Percentiles rank a stretch among this genome's conserved stretches.
These are phyloP conservation scores for Penicillium fuscoglaucum DNA, from an alignment of 2,329 filamentous ascomycete genomes.

Conservation along the genomic window DNA sequence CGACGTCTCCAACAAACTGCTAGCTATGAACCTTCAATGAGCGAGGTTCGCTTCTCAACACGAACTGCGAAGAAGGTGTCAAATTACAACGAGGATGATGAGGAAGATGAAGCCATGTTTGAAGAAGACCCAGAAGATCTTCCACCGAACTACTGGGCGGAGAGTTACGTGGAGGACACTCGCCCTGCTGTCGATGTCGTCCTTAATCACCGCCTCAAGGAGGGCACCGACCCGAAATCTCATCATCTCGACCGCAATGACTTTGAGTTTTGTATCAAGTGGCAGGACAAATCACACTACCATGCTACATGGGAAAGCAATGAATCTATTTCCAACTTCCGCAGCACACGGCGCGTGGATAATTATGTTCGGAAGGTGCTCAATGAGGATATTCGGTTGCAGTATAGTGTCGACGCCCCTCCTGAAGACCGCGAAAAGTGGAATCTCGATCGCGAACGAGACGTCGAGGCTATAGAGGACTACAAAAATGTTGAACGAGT, in stretches of 20 bases:
- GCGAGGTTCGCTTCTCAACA: constrained; percentile 89
- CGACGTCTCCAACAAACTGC: constrained; percentile 68
- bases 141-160: constrained; percentile 69
- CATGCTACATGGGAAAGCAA: constrained; percentile 94
- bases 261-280: constrained; percentile 92
- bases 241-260: constrained; percentile 57
- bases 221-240: constrained; percentile 55
- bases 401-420: constrained; percentile 70
- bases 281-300: constrained; percentile 92
- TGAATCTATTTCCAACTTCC: constrained; percentile 70
- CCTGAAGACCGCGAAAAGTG: constrained; percentile 90
- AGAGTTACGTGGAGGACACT: constrained; percentile 67
- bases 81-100: constrained; percentile 69
- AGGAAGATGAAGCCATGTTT: constrained; percentile 55
- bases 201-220: constrained; percentile 78
- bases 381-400: constrained; percentile 74
- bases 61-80: constrained; percentile 75
- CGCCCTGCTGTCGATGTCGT: constrained; percentile 87
- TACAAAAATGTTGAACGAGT: constrained; percentile 92
- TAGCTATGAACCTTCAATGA: constrained; percentile 63
- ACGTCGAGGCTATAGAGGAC: constrained; percentile 83
- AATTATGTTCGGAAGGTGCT: constrained; percentile 91
- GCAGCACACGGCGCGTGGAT: constrained; percentile 84
- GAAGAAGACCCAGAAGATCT: constrained; percentile 59
- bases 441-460: constrained; percentile 89